Evolutionary conservation across 805 yeast genomes (phyloP).

Genomic region (Nakazawaea holstii): DNA sequence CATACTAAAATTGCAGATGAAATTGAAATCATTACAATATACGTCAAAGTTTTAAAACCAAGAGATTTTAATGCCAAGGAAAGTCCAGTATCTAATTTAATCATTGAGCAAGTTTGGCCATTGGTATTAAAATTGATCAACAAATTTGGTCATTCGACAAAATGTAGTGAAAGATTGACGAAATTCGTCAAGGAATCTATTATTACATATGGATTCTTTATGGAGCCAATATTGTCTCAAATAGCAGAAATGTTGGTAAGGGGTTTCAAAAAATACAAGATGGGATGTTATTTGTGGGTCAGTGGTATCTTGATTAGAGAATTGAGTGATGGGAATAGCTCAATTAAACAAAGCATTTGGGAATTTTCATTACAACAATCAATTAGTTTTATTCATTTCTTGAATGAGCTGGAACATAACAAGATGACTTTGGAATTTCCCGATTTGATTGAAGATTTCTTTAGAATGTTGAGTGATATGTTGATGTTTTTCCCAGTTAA

Average conservation of each 20-base stretch:
- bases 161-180: slow-evolving; percentile 69
- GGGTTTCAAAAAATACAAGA: slow-evolving; percentile 64
- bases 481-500: slow-evolving; percentile 67
- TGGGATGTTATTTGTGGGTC: slow-evolving; percentile 87
- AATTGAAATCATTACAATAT: slow-evolving; percentile 62
- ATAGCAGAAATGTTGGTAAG: slow-evolving; percentile 62
- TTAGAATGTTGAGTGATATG: slow-evolving; percentile 72
- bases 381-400: slow-evolving; percentile 45
- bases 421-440: slow-evolving; percentile 33
- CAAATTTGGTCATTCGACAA: slow-evolving; percentile 52
- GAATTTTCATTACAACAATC: slow-evolving; percentile 67
- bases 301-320: slow-evolving; percentile 78
- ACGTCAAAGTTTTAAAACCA: slow-evolving; percentile 52
- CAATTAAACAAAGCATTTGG: slow-evolving; percentile 62
- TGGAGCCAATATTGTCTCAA: slow-evolving; percentile 54
- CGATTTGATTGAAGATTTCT: slow-evolving; percentile 82
- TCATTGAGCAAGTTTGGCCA: slow-evolving; percentile 57
- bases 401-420: slow-evolving; percentile 17
- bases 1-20: slow-evolving; percentile 59
- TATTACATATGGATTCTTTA: slow-evolving; percentile 52
- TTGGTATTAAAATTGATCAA: slow-evolving; percentile 40
- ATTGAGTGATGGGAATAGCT: slow-evolving; percentile 51
- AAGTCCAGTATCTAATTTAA: slow-evolving; percentile 49
- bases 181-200: slow-evolving; percentile 64
- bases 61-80: slow-evolving; percentile 27